phyloP scores from a whole-genome alignment of 2,329 filamentous ascomycete species.

The Atkinsonella texensis region DNA sequence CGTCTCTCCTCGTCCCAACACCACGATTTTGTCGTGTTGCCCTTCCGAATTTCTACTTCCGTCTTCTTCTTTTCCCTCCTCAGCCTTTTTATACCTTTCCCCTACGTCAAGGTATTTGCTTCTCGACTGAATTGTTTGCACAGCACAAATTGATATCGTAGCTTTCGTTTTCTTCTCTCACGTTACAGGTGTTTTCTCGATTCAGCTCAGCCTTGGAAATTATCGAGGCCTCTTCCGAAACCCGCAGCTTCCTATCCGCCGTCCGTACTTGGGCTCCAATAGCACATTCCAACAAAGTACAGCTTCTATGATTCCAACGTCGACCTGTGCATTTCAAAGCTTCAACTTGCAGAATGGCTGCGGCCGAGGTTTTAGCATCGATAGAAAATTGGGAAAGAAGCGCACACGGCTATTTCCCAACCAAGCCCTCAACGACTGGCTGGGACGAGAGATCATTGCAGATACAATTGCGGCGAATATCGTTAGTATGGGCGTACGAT shows the following conservation, averaged over 20 bases:
- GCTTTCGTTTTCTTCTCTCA: background rate
- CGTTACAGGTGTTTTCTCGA: background rate
- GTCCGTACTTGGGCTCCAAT: background rate
- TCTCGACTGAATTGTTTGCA: background rate
- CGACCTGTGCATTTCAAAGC: constrained; percentile 28
- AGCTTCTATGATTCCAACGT: constrained; percentile 43
- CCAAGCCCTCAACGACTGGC: constrained; percentile 20
- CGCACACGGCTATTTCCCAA: constrained; percentile 25
- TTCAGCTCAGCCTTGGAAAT: background rate
- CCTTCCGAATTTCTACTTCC: background rate
- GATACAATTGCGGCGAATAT: constrained; percentile 25
- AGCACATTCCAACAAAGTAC: constrained; percentile 7
- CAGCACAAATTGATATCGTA: background rate
- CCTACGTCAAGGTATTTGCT: background rate
- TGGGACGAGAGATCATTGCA: constrained; percentile 18
- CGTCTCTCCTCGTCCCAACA: background rate
- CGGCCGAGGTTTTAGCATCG: constrained; percentile 34
- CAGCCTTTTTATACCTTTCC: background rate
- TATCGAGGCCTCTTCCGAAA: background rate
- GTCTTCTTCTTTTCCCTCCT: background rate
- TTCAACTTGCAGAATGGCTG: constrained; percentile 41
- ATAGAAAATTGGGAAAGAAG: constrained; percentile 30
- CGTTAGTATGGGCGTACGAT: constrained; percentile 12
- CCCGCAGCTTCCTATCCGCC: constrained; percentile 8
- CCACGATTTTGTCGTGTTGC: background rate